phyloP scores from a whole-genome alignment of 805 yeast genomes.

The Candida ortonii region DNA sequence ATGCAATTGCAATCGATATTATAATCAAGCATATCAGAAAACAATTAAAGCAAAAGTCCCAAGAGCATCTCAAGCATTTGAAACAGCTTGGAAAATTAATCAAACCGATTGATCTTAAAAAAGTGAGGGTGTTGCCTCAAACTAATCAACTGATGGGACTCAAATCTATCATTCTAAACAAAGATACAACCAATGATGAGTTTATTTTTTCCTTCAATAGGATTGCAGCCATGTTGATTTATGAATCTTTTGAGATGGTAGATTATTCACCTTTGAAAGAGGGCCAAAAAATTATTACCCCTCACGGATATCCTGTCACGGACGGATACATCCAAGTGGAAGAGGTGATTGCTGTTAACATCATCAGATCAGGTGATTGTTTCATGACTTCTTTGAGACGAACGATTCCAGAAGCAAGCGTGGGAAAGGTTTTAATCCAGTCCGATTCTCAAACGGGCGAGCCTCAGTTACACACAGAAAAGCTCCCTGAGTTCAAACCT shows the following conservation, averaged over 20 bases:
- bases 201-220: constrained; percentile 86
- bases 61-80: constrained; percentile 63
- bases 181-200: constrained; percentile 59
- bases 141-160: constrained; percentile 72
- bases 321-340: constrained; percentile 37
- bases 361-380: constrained; percentile 91
- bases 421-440: constrained; percentile 85
- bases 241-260: constrained; percentile 62
- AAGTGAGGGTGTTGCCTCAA: constrained; percentile 39
- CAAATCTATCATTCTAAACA: constrained; percentile 63
- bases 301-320: constrained; percentile 32
- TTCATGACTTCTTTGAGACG: constrained; percentile 76
- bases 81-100: constrained; percentile 49
- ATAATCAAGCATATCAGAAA: constrained; percentile 75
- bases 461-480: constrained; percentile 84
- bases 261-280: constrained; percentile 32
- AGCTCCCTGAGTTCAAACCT: constrained; percentile 48
- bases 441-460: constrained; percentile 89
- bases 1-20: constrained; percentile 72
- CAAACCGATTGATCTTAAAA: constrained; percentile 30
- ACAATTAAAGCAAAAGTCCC: constrained; percentile 64
- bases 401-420: constrained; percentile 70
- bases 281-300: constrained; percentile 36
- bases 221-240: constrained; percentile 67
- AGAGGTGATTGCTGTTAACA: constrained; percentile 66